Evolutionary conservation across 805 yeast species (phyloP), one percentile per base, ranked within the genome.

Genomic region (Dipodascopsis uninucleata): DNA sequence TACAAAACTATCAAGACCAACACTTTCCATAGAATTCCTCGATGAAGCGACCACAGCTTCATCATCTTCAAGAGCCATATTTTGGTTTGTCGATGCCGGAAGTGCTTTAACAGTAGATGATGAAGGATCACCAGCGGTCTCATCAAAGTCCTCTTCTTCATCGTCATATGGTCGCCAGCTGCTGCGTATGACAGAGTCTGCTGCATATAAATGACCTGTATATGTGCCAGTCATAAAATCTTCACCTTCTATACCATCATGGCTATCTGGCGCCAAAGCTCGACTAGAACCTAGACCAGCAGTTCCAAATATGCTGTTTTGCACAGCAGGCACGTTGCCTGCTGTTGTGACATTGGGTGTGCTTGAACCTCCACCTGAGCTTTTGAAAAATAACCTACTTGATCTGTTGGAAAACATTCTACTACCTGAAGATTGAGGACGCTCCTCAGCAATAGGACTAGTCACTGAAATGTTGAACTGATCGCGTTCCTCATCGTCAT

Each of bases 1-100:
- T 39, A 48, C 29, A n/a, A 50, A 39, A 17, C 55, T 50, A 8
- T 50, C 53, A 5, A 50, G 39, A 2, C 55, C 53, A 14, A 50
- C 49, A 25, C 55, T 50, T 26, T 50, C 55, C 43, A 50, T 29
- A 12, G 53, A 50, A 28, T 47, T 50, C 7, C 48, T 45, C 6
- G 44, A 40, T 14, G 49, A 47, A 10, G 31, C 17, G 29, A 43
- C 3, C 6, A 29, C 31, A 9, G 32, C 36, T 4, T 44, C 18
- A 17, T 40, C 34, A 10, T 22, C 23, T 20, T 41, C 31, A 8
- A 18, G 40, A 24, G 31, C 35, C 20, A 21, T 36, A 17, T 14
- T 26, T 4, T 42, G 28, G 16, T 18, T 22, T 10, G 7, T n/a
- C 28, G 18, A 16, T 14, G 41, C 25, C n/a, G n/a, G n/a, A n/a